A percentile compares a stretch with the other conserved stretches of the same genome.
Evolutionary conservation across 768 basidiomycete species (phyloP).

Genomic region (Daedalea quercina): DNA sequence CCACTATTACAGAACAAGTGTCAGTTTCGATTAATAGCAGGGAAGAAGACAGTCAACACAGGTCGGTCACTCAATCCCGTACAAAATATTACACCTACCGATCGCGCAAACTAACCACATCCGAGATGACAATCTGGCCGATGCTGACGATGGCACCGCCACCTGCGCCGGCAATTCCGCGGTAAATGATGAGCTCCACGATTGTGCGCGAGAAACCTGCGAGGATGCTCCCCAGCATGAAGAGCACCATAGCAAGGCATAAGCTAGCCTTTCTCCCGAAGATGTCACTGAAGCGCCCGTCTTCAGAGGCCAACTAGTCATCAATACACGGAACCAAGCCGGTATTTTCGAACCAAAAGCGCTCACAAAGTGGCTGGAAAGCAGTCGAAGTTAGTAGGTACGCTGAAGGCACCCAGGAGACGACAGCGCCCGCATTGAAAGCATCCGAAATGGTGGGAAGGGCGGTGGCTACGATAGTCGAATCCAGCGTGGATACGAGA

Average conservation of each 20-base stretch:
- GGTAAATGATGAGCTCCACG: conserved; percentile 60
- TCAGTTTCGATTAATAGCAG: not conserved
- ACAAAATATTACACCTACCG: conserved; percentile 31
- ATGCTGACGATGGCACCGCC: conserved; percentile 68
- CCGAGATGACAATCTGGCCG: conserved; percentile 65
- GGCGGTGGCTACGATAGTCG: conserved; percentile 69
- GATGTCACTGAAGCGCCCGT: conserved; percentile 60
- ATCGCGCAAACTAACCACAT: conserved; percentile 65
- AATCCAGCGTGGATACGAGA: conserved; percentile 57
- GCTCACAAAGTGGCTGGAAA: conserved; percentile 43
- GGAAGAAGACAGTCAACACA: too few relatives aligned
- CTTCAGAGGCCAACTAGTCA: conserved; percentile 2
- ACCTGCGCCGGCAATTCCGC: conserved; percentile 63
- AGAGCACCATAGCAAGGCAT: conserved; percentile 51
- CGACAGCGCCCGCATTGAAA: conserved; percentile 57
- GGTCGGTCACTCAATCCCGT: too few relatives aligned
- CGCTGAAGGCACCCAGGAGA: conserved; percentile 68
- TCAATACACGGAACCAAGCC: conserved; percentile 13
- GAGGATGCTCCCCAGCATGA: conserved; percentile 58
- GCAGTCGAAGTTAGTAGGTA: conserved; percentile 64
- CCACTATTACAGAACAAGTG: conserved; percentile 33
- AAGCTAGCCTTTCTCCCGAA: conserved; percentile 61
- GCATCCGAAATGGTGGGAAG: conserved; percentile 63
- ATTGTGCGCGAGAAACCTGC: conserved; percentile 64
- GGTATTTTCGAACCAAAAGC: conserved; percentile 18